These are phyloP conservation scores for Talaromyces nanjingensis DNA, from an alignment of 495 filamentous ascomycete genomes.

Conservation along the genomic window DNA sequence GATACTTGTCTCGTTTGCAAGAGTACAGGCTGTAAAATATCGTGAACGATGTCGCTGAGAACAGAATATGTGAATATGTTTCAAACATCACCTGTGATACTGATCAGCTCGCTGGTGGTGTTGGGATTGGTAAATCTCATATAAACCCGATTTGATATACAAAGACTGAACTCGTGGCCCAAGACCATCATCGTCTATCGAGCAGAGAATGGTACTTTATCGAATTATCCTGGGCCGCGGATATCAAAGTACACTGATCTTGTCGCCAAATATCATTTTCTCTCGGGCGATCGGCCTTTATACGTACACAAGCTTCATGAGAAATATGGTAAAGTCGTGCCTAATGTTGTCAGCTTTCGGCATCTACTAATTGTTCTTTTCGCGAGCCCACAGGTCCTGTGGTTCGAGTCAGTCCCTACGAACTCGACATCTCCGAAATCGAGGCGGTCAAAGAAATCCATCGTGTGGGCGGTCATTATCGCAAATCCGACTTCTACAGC, in stretches of 20 bases:
- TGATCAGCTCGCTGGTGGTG: background rate
- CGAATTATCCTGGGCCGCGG: slow-evolving; percentile 18
- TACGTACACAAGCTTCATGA: slow-evolving; percentile 38
- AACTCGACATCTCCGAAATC: slow-evolving; percentile 33
- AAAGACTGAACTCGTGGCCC: background rate
- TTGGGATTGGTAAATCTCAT: background rate
- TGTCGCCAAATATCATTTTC: slow-evolving; percentile 23
- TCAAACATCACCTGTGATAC: background rate
- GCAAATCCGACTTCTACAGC: slow-evolving; percentile 20
- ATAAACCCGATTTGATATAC: background rate
- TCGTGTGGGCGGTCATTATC: slow-evolving; percentile 22
- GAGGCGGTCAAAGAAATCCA: slow-evolving; percentile 32
- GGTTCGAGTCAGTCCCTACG: slow-evolving; percentile 30
- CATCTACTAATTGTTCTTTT: background rate
- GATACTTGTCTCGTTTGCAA: background rate
- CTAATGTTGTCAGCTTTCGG: background rate
- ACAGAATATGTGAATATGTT: background rate
- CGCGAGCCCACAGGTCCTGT: slow-evolving; percentile 24
- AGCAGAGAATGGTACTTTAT: slow-evolving; percentile 5
- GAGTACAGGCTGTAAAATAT: background rate
- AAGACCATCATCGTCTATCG: background rate
- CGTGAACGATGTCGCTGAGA: background rate
- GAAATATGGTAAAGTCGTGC: slow-evolving; percentile 27
- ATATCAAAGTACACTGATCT: slow-evolving; percentile 29
- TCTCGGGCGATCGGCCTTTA: slow-evolving; percentile 22